Base-by-base conservation (phyloP, 2,329 filamentous ascomycete genomes). In the Colletotrichum sp. region DNA sequence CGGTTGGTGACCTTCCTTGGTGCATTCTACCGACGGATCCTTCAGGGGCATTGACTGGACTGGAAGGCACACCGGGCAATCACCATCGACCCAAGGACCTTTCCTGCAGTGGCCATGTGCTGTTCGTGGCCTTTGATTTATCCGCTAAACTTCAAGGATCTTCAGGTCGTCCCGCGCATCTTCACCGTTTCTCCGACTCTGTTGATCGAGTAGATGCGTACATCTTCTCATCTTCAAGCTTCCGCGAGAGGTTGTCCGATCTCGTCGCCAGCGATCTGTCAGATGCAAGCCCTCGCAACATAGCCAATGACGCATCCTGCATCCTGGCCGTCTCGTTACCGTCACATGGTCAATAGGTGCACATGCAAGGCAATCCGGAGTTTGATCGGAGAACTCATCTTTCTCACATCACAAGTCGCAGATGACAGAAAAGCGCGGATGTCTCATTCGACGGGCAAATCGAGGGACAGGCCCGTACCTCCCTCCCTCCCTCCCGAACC, bases 81-180 rank as follows among this genome's bases (percentile, higher is more conserved):
- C 24, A 62, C 8, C 55, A 39, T 15, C 16, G 16, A 55, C 5
- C 28, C 15, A 36, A 21, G 59, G 34, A 12, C 16, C 21, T 21
- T n/a, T 62, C 18, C 39, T 49, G 24, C 21, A 34, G 59, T n/a
- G 39, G 69, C 8, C 39, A 57, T 18, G n/a, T 36, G 49, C 30
- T 34, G 74, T 69, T 73, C 59, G 64, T 74, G 74, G 57, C 28
- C 34, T 73, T 69, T 59, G 34, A 69, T 73, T 76, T 73, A 60
- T 65, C 73, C 70, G 73, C 26, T 49, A 12, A 59, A 7, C 30
- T 26, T 49, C n/a, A 32, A 34, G 66, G 52, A 30, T 21, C 34
- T 28, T 55, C 24, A 34, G 12, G 44, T 60, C n/a, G 65, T 28
- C 18, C 18, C 26, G 18, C 57, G 26, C 6, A 60, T 39, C 65